phyloP scores from a whole-genome alignment of 441 rosid genomes.

The Brassica hybrid region DNA sequence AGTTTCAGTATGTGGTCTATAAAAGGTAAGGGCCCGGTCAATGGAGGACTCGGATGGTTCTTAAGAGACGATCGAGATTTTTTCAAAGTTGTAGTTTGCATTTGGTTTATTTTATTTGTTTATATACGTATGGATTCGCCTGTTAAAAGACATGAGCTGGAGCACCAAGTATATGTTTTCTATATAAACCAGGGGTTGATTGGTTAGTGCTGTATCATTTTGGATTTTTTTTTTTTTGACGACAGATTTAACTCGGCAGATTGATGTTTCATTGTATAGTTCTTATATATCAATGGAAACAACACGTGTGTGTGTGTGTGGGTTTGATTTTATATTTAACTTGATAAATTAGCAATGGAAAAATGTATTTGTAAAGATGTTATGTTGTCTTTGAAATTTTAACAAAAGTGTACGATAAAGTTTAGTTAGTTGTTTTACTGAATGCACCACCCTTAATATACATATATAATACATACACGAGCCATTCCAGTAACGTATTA shows the following conservation, averaged over 20 bases:
- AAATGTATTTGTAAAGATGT: background rate
- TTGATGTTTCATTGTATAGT: conserved; percentile 4
- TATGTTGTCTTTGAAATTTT: background rate
- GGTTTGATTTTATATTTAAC: background rate
- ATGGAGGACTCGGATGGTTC: background rate
- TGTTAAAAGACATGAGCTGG: no score
- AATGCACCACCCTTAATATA: background rate
- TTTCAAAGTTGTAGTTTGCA: no score
- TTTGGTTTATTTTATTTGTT: no score
- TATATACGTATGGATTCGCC: no score
- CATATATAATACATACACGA: background rate
- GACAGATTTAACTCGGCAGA: no score
- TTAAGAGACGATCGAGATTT: background rate
- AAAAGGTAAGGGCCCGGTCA: background rate
- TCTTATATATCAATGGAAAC: conserved; percentile 2
- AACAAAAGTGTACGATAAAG: background rate
- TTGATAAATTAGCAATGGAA: background rate
- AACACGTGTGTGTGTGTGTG: background rate
- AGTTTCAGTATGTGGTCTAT: background rate
- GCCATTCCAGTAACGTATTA: background rate
- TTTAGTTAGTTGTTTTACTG: background rate
- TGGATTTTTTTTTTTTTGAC: no score
- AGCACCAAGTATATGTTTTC: no score
- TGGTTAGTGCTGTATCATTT: no score
- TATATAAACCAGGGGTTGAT: no score